Evolutionary conservation across 208 protist species (phyloP).

Genomic region (Trypanosomatidae sp.): DNA sequence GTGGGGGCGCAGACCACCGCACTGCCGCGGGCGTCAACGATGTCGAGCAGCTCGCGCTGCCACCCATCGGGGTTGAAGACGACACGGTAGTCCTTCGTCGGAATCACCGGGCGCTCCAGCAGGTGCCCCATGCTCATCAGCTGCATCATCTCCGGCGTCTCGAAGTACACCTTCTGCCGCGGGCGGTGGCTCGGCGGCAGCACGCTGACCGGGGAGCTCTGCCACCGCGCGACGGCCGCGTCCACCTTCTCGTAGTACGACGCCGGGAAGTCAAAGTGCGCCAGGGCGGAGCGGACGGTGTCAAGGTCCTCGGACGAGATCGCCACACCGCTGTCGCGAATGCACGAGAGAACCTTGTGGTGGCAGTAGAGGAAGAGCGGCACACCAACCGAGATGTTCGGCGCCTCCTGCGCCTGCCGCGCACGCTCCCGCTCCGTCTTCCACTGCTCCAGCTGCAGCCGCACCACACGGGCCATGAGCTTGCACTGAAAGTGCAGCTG

Average conservation of each 20-base stretch:
- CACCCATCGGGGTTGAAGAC: slow-evolving; percentile 95
- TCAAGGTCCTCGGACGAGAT: slow-evolving; percentile 72
- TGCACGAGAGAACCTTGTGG: slow-evolving; percentile 66
- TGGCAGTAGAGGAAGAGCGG: slow-evolving; percentile 85
- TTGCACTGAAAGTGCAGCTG: slow-evolving; percentile 77
- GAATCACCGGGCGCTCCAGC: slow-evolving; percentile 79
- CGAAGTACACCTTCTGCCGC: slow-evolving; percentile 37
- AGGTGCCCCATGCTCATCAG: slow-evolving; percentile 91
- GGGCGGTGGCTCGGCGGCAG: slow-evolving; percentile 51
- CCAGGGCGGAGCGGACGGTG: slow-evolving; percentile 66
- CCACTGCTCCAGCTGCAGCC: slow-evolving; percentile 78
- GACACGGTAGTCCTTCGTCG: slow-evolving; percentile 81
- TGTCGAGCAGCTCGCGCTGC: slow-evolving; percentile 95
- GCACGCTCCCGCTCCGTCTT: slow-evolving; percentile 74
- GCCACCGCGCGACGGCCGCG: slow-evolving; percentile 59
- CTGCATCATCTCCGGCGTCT: slow-evolving; percentile 84
- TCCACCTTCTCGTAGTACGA: slow-evolving; percentile 82
- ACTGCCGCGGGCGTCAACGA: slow-evolving; percentile 90
- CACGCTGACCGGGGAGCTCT: slow-evolving; percentile 39
- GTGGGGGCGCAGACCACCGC: slow-evolving; percentile 96
- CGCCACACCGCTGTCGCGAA: slow-evolving; percentile 58
- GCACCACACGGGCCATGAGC: slow-evolving; percentile 68
- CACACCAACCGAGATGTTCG: slow-evolving; percentile 60
- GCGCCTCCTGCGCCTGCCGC: slow-evolving; percentile 48
- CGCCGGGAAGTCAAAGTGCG: slow-evolving; percentile 74